A percentile compares a stretch with the other conserved stretches of the same genome.
phyloP scores from a whole-genome alignment of 495 filamentous ascomycete species.

The Podospora conica region DNA sequence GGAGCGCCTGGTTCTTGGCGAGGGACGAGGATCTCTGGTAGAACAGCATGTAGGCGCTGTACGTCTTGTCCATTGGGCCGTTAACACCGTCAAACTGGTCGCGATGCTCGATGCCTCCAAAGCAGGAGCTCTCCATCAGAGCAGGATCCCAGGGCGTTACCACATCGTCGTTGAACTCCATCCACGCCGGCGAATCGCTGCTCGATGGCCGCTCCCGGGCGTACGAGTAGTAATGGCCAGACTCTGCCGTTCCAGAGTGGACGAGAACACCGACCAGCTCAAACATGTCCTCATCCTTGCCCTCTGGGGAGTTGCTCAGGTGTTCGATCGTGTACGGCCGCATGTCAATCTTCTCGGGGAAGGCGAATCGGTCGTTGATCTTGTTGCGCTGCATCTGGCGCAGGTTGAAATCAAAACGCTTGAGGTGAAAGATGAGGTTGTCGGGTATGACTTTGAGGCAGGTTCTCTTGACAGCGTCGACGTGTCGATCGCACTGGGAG shows the following conservation, averaged over 20 bases:
- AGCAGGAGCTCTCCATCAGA: slow-evolving; percentile 68
- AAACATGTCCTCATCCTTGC: slow-evolving; percentile 63
- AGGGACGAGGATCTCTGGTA: slow-evolving; percentile 76
- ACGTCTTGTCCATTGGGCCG: slow-evolving; percentile 56
- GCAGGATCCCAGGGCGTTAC: slow-evolving; percentile 69
- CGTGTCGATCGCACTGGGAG: slow-evolving; percentile 80
- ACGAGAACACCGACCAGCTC: slow-evolving; percentile 90
- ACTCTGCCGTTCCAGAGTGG: slow-evolving; percentile 87
- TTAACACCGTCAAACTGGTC: slow-evolving; percentile 39
- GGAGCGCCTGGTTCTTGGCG: slow-evolving; percentile 39
- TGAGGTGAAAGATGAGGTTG: slow-evolving; percentile 93
- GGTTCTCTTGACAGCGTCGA: slow-evolving; percentile 89
- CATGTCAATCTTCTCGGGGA: slow-evolving; percentile 83
- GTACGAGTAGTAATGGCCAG: slow-evolving; percentile 96
- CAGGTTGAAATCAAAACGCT: slow-evolving; percentile 94
- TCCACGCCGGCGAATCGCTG: slow-evolving; percentile 54
- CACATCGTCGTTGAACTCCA: slow-evolving; percentile 88
- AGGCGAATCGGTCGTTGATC: slow-evolving; percentile 92
- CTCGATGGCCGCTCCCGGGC: slow-evolving; percentile 69
- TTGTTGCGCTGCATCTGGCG: slow-evolving; percentile 78
- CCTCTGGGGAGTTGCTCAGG: slow-evolving; percentile 58
- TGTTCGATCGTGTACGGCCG: slow-evolving; percentile 80
- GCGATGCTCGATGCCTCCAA: slow-evolving; percentile 63
- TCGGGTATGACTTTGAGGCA: slow-evolving; percentile 92
- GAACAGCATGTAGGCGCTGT: slow-evolving; percentile 96